A percentile compares a stretch with the other conserved stretches of the same genome.
phyloP scores from a whole-genome alignment of 805 yeast genomes.

The Starmera dryadoides region DNA sequence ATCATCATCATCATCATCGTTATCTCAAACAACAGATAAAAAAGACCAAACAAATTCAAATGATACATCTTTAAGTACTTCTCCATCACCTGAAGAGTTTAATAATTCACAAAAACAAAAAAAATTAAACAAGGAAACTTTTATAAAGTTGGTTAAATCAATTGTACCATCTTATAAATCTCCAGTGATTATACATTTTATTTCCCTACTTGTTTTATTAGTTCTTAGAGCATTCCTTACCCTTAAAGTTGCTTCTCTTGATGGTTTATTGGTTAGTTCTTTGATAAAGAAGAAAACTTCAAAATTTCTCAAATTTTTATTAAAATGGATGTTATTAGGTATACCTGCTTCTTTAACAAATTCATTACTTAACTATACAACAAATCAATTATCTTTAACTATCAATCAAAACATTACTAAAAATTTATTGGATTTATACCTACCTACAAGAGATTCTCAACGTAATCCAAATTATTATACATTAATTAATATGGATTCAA shows the following conservation, averaged over 20 bases:
- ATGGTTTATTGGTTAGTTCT: conserved; percentile 78
- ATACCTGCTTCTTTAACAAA: conserved; percentile 81
- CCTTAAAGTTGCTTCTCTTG: conserved; percentile 76
- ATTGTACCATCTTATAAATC: conserved; percentile 18
- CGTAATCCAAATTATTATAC: conserved; percentile 66
- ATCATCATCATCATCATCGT: background rate
- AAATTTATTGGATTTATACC: conserved; percentile 58
- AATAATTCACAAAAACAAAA: background rate
- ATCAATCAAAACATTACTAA: conserved; percentile 61
- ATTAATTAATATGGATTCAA: conserved; percentile 48
- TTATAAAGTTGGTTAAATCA: conserved; percentile 9
- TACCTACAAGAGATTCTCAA: conserved; percentile 44
- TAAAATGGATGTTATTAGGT: conserved; percentile 79
- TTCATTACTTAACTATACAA: conserved; percentile 57
- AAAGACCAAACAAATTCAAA: background rate
- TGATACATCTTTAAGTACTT: no score
- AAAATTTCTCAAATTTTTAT: conserved; percentile 53
- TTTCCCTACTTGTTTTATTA: conserved; percentile 33
- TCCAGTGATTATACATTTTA: conserved; percentile 15
- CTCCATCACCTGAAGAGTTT: no score
- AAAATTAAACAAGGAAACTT: conserved; percentile 8
- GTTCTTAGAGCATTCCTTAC: conserved; percentile 67
- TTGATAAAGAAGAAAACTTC: conserved; percentile 65
- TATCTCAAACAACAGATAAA: background rate
- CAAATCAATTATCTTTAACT: conserved; percentile 46